Evolutionary conservation across 495 filamentous ascomycete genomes (phyloP), one percentile per base, ranked within the genome.

Genomic region (Penicillium silybi): DNA sequence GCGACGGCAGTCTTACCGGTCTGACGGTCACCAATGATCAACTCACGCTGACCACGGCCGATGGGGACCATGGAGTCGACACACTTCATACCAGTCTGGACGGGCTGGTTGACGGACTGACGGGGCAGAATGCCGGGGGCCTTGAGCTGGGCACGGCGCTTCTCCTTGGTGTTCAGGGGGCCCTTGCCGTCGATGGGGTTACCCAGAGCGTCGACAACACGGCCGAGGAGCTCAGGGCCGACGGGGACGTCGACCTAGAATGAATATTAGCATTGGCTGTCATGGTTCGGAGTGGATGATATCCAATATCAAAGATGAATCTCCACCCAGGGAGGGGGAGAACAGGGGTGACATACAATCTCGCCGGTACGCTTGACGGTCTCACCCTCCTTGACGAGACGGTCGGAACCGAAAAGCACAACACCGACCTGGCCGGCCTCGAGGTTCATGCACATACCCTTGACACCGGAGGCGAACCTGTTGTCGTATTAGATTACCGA

Each of bases 401-500:
- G 92, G 80, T 98, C 93, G 67, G 93, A 97, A 84, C 93, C 93
- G 80, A 98, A 98, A 63, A 98, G 85, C 84, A 98, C 93, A 62
- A 98, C 93, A 96, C 93, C 93, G 76, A 98, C 93, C 79, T 97
- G 95, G 75, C 93, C 93, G 74, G 93, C 93, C 80, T 98, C 93
- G 73, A 98, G 83, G 86, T 98, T 98, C 92, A 98, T 96, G 88
- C 95, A 97, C 93, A 98, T 98, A 74, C 93, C 93, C 85, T 97
- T 97, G 70, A 98, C 93, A 75, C 93, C 93, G 61, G 93, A 98
- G 65, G 93, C 90, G 82, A 98, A 98, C 83, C 93, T 96, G 53
- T 57, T 38, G 46, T 71, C 59, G 64, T 62, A 57, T 77, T 63
- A 82, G 74, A 68, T 58, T 58, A 41, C 23, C 40, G 56, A 46